phyloP scores from a whole-genome alignment of 139 green algal species.

The Coelastrella sp. region DNA sequence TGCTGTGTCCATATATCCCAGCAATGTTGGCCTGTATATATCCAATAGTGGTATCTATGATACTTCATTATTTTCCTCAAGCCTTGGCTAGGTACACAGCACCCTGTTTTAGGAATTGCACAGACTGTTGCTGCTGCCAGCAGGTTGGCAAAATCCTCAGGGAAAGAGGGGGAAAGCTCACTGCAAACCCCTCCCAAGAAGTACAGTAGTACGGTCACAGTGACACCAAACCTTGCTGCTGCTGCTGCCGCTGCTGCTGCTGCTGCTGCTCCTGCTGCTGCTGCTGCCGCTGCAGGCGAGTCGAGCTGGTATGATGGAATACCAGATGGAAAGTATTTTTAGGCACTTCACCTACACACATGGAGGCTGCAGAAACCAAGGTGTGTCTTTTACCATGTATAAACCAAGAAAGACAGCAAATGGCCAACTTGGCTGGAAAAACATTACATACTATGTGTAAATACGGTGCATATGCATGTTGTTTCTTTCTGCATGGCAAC shows the following conservation, averaged over 20 bases:
- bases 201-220: background rate
- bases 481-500: no score
- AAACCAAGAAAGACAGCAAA: background rate
- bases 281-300: slow-evolving; percentile 22
- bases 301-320: slow-evolving; percentile 78
- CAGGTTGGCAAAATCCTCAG: no score
- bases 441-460: background rate
- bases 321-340: slow-evolving; percentile 80
- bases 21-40: no score
- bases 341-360: slow-evolving; percentile 75
- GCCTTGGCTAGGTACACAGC: no score
- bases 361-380: slow-evolving; percentile 45
- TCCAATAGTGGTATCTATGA: no score
- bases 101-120: no score
- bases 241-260: background rate
- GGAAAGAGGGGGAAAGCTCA: no score
- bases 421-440: background rate
- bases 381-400: background rate
- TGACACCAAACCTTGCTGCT: background rate
- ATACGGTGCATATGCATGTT: no score
- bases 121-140: no score
- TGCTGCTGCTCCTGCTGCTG: background rate
- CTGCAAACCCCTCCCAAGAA: no score
- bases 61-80: no score
- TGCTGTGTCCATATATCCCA: no score